phyloP scores from a whole-genome alignment of 2,329 filamentous ascomycete genomes.

The Exophiala aquamarina region DNA sequence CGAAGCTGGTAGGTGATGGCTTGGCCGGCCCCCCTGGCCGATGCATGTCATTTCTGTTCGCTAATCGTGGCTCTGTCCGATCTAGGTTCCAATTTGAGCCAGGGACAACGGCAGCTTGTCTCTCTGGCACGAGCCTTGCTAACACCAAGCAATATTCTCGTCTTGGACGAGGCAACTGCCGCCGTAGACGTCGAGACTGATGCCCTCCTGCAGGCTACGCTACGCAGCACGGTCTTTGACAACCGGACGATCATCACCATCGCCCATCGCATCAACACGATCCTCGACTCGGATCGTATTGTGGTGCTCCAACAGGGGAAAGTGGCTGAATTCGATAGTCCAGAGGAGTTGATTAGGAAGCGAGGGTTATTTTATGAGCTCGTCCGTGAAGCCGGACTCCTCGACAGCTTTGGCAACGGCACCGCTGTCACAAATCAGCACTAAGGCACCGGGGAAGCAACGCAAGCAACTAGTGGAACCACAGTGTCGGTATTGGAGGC shows the following conservation, averaged over 20 bases:
- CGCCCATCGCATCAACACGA: constrained; percentile 97
- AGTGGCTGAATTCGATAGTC: constrained; percentile 91
- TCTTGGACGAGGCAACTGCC: constrained; percentile 93
- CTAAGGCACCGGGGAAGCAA: constrained; percentile 1
- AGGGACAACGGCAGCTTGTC: constrained; percentile 91
- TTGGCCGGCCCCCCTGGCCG: constrained; percentile 6
- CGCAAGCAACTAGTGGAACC: not conserved
- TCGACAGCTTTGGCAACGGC: constrained; percentile 46
- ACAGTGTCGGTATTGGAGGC: constrained; percentile 1
- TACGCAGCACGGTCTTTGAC: constrained; percentile 69
- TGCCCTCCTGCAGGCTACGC: constrained; percentile 62
- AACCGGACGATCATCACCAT: constrained; percentile 98
- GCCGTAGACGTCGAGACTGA: constrained; percentile 71
- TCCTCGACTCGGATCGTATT: constrained; percentile 83
- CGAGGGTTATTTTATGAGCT: constrained; percentile 84
- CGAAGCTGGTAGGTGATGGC: constrained; percentile 76
- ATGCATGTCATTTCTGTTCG: not conserved
- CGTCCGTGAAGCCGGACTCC: constrained; percentile 84
- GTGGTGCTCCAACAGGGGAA: constrained; percentile 88
- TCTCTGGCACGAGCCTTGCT: constrained; percentile 91
- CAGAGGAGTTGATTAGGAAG: constrained; percentile 70
- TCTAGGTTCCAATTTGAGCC: constrained; percentile 86
- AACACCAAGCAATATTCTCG: constrained; percentile 93
- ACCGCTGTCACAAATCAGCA: constrained; percentile 9
- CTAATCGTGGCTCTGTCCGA: constrained; percentile 11